Evolutionary conservation across 495 filamentous ascomycete species (phyloP), one percentile per base, ranked within the genome.

Genomic region (Neurospora tetrasperma): DNA sequence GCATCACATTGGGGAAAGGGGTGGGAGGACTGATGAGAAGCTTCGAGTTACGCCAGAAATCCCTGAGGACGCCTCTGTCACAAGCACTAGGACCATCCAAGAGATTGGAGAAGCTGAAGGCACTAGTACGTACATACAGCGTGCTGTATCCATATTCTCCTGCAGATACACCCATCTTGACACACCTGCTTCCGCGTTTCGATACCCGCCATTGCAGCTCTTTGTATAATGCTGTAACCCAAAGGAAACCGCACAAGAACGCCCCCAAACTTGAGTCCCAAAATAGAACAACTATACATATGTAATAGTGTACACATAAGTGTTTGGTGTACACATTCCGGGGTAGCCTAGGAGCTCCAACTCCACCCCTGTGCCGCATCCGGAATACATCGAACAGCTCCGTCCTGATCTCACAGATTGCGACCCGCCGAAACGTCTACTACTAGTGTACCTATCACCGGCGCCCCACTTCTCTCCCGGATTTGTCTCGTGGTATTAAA

Each of bases 321-420:
- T 14, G 54, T 66, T 9, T 35, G 6, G 54, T 35, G 31, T 66
- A 66, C 12, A 66, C 54, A 38, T 35, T 66, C 54, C 54, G 7
- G 23, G 54, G 27, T 66, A 35, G 54, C 14, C 54, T 18, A 66
- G 54, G 54, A 66, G 54, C 54, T 20, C 72, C 43, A 71, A 71
- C 44, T 42, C 69, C 54, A 59, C 14, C 66, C 44, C 66, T 71
- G 72, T 69, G 41, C n/a, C n/a, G 71, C 41, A 48, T 27, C 54
- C 54, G 6, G 27, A 66, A 66, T 35, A 35, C 48, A 23, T 59
- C 20, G 20, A 59, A 59, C 38, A 75, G 74, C 72, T 75, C 74
- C 74, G 72, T 74, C 70, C 41, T 66, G 76, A 77, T 77, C 43
- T 71, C 48, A n/a, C 54, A 18, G 74, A 69, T 69, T 72, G 73